Percentiles rank a stretch among this genome's conserved stretches.
phyloP scores from a whole-genome alignment of 140 eudicot genomes.

The Bidens hawaiensis region DNA sequence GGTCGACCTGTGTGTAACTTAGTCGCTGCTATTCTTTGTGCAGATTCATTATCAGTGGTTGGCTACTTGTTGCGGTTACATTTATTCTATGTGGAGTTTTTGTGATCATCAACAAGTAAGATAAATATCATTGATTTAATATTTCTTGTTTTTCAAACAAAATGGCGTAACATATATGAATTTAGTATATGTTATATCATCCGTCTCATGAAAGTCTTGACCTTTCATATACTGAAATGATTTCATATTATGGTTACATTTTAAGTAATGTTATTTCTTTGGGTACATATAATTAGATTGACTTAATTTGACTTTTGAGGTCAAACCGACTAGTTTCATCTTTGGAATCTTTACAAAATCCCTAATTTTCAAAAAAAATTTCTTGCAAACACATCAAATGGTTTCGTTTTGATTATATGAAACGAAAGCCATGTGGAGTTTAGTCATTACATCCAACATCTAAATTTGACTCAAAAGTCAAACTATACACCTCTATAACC shows the following conservation, averaged over 20 bases:
- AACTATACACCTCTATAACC: background rate
- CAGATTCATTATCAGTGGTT: constrained; percentile 93
- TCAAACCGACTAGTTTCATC: background rate
- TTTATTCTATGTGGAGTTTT: constrained; percentile 86
- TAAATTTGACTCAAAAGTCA: constrained; percentile 12
- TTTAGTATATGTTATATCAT: background rate
- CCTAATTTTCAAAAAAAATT: background rate
- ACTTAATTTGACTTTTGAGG: constrained; percentile 14
- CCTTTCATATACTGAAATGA: background rate
- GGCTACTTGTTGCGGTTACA: constrained; percentile 87
- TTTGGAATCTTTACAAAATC: background rate
- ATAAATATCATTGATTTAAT: background rate
- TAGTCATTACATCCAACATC: too few relatives aligned
- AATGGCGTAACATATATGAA: constrained; percentile 40
- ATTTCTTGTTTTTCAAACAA: background rate
- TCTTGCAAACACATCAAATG: background rate
- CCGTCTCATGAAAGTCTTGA: background rate
- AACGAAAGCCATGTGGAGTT: background rate
- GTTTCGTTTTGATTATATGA: background rate
- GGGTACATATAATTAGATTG: too few relatives aligned
- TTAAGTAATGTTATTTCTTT: background rate
- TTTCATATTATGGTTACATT: background rate
- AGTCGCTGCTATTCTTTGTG: constrained; percentile 27
- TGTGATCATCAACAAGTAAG: constrained; percentile 88
- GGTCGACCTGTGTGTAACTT: constrained; percentile 5